Conservation (phyloP, 2,329 filamentous ascomycete genomes). For the Trichoderma atrobrunneum region DNA sequence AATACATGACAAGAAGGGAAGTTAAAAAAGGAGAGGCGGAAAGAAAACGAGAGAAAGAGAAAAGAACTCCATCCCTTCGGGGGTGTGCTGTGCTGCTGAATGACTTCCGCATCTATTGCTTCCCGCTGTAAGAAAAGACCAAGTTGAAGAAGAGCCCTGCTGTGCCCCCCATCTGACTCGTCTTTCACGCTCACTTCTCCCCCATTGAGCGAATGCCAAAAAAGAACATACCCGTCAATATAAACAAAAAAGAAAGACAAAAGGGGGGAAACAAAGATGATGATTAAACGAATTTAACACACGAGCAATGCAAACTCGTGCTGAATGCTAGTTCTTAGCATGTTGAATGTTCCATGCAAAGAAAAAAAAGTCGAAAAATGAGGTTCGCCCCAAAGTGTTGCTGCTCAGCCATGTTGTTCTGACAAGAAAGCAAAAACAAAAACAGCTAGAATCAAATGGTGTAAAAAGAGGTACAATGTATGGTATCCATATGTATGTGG, state of each 20-base stretch:
- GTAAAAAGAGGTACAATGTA: background rate
- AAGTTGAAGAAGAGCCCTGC: background rate
- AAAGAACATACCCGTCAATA: background rate
- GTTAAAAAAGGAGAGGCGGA: background rate
- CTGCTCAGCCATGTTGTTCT: background rate
- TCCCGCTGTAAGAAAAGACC: background rate
- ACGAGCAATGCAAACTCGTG: background rate
- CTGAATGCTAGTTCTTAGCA: background rate
- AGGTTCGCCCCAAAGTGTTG: background rate
- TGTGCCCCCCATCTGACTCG: background rate
- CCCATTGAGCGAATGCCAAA: background rate
- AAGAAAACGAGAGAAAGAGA: conserved; percentile 2
- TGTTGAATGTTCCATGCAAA: background rate
- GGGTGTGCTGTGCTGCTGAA: background rate
- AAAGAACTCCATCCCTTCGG: background rate
- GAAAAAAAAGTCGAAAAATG: background rate
- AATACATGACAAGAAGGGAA: conserved; percentile 3
- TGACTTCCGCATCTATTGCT: background rate
- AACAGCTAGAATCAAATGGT: background rate
- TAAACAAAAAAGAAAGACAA: background rate
- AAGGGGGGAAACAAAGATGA: too few relatives aligned
- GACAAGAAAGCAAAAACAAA: background rate
- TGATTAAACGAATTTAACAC: background rate
- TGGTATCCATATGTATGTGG: conserved; percentile 9
- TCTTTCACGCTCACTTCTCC: background rate